Evolutionary conservation across 768 basidiomycete species (phyloP).

Genomic region (Leccinum truebloodii): DNA sequence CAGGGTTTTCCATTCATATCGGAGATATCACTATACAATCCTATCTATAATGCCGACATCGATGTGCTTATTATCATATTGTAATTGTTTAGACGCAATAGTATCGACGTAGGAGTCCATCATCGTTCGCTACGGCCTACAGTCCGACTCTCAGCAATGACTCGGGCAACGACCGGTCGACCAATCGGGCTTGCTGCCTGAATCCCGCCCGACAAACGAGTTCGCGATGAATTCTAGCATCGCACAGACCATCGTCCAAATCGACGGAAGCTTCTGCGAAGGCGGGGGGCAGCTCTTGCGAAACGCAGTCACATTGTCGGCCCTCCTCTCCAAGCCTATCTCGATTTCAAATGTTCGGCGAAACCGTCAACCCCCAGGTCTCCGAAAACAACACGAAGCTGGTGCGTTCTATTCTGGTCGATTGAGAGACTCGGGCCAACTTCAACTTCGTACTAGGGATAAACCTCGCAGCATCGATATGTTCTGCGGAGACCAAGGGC

Average conservation of each 20-base stretch:
- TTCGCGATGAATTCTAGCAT: constrained; percentile 2
- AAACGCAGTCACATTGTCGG: constrained; percentile 66
- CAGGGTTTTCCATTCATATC: constrained; percentile 4
- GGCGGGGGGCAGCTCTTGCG: constrained; percentile 75
- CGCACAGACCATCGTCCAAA: constrained; percentile 20
- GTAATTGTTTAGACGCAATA: not conserved
- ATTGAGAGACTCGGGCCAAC: too few species aligned
- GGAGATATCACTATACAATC: constrained; percentile 16
- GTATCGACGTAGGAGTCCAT: not conserved
- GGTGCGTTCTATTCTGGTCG: constrained; percentile 37
- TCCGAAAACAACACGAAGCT: constrained; percentile 73
- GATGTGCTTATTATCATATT: constrained; percentile 13
- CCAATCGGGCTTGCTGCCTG: not conserved
- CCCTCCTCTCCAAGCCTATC: constrained; percentile 60
- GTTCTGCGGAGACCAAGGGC: constrained; percentile 54
- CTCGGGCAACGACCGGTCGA: not conserved
- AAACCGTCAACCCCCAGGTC: constrained; percentile 58
- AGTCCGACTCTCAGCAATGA: not conserved
- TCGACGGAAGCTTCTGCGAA: constrained; percentile 49
- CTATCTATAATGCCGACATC: constrained; percentile 10
- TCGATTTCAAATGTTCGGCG: constrained; percentile 61
- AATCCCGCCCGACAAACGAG: too few species aligned
- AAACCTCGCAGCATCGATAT: constrained; percentile 62
- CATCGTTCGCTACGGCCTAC: not conserved
- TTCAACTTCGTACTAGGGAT: constrained; percentile 45